phyloP scores from a whole-genome alignment of 2,329 filamentous ascomycete genomes.

The Dactylellina leptospora region DNA sequence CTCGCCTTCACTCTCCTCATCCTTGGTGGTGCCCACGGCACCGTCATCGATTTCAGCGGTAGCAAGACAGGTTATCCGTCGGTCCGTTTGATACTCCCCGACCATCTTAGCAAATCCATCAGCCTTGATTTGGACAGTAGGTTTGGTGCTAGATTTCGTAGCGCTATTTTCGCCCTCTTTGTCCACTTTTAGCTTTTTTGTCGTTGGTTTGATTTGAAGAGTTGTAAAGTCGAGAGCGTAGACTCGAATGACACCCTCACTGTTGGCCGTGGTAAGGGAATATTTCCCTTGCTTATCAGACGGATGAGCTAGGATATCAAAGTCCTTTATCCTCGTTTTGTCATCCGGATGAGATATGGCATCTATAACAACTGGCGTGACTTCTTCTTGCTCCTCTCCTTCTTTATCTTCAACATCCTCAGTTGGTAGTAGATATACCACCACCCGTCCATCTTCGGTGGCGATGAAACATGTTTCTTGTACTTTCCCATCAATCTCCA shows the following conservation, averaged over 20 bases:
- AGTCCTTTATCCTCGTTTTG: slow-evolving; percentile 83
- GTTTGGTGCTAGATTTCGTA: background rate
- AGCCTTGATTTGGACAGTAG: background rate
- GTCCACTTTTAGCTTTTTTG: slow-evolving; percentile 59
- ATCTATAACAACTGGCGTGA: slow-evolving; percentile 68
- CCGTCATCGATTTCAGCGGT: slow-evolving; percentile 47
- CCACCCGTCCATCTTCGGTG: slow-evolving; percentile 86
- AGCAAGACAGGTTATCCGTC: slow-evolving; percentile 42
- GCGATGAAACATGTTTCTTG: slow-evolving; percentile 75
- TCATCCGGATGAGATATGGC: slow-evolving; percentile 71
- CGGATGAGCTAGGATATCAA: slow-evolving; percentile 67
- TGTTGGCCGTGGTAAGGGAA: slow-evolving; percentile 77
- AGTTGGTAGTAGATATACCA: slow-evolving; percentile 68
- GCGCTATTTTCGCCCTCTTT: slow-evolving; percentile 56
- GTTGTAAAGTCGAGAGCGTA: slow-evolving; percentile 69
- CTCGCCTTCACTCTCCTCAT: slow-evolving; percentile 5
- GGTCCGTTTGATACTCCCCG: slow-evolving; percentile 37
- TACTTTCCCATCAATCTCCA: slow-evolving; percentile 61
- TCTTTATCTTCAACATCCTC: slow-evolving; percentile 56
- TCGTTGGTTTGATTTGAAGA: slow-evolving; percentile 58
- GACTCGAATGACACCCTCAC: slow-evolving; percentile 82
- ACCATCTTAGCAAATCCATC: slow-evolving; percentile 30
- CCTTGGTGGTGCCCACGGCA: slow-evolving; percentile 3
- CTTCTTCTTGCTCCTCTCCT: slow-evolving; percentile 66
- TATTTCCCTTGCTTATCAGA: slow-evolving; percentile 62